These are phyloP conservation scores for Pochonia chlamydosporia DNA, from an alignment of 2,329 filamentous ascomycete species.

Conservation along the genomic window DNA sequence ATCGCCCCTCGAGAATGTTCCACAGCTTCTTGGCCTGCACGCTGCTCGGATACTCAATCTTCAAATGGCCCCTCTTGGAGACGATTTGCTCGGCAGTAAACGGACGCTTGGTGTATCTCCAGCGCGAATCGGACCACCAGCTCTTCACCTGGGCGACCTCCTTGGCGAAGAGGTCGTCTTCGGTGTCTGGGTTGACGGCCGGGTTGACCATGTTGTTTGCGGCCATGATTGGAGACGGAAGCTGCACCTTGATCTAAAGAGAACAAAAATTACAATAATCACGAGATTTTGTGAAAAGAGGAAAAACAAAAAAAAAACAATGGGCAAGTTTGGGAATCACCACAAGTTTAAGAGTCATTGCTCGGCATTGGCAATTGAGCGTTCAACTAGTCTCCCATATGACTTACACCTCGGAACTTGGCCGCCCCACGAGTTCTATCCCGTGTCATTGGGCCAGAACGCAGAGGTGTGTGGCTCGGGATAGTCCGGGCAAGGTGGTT, in stretches of 20 bases:
- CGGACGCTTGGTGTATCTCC: slow-evolving; percentile 85
- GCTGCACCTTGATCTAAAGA: background rate
- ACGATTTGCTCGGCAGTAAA: slow-evolving; percentile 98
- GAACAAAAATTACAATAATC: background rate
- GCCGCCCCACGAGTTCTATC: background rate
- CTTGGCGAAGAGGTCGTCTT: slow-evolving; percentile 65
- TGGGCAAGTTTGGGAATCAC: background rate
- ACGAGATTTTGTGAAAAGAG: background rate
- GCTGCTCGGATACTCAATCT: slow-evolving; percentile 89
- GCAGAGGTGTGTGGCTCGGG: slow-evolving; percentile 5
- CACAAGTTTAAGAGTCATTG: background rate
- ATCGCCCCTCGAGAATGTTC: slow-evolving; percentile 80
- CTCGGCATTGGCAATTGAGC: background rate
- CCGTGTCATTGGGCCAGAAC: slow-evolving; percentile 4
- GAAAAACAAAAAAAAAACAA: background rate
- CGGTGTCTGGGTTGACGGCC: slow-evolving; percentile 48
- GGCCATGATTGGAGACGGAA: slow-evolving; percentile 39
- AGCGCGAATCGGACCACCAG: slow-evolving; percentile 92
- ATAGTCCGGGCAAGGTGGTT: slow-evolving; percentile 8
- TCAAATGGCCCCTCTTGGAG: slow-evolving; percentile 85
- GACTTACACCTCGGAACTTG: slow-evolving; percentile 8
- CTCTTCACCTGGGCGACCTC: slow-evolving; percentile 85
- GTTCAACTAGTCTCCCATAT: background rate
- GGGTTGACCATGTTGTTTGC: slow-evolving; percentile 57
- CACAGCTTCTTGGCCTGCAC: slow-evolving; percentile 89